phyloP scores from a whole-genome alignment of 352 stramenopile species.

The Ophiocytium majus region DNA sequence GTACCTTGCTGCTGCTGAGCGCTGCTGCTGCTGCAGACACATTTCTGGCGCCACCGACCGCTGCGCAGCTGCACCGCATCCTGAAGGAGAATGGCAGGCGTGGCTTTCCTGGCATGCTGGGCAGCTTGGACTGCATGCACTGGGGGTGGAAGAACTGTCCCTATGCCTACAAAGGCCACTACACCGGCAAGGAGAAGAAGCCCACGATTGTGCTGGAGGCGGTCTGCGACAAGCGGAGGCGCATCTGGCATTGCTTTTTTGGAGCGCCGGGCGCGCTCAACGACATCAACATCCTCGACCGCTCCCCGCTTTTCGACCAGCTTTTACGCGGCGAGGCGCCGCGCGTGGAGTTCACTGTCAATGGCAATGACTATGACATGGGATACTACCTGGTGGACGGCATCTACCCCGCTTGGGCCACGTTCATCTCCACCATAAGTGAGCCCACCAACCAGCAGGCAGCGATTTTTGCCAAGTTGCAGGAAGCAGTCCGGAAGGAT shows the following conservation, averaged over 20 bases:
- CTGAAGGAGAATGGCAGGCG: background rate
- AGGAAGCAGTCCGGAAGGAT: conserved; percentile 32
- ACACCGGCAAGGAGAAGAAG: conserved; percentile 15
- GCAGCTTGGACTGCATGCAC: conserved; percentile 36
- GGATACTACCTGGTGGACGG: conserved; percentile 27
- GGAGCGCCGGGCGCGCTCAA: conserved; percentile 28
- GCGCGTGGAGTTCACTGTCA: background rate
- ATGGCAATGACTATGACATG: background rate
- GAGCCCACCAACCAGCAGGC: background rate
- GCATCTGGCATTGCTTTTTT: conserved; percentile 29
- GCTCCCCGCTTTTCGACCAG: conserved; percentile 22
- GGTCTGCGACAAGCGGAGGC: background rate
- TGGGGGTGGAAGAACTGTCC: conserved; percentile 43
- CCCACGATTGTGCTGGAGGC: conserved; percentile 35
- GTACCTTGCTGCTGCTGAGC: no score
- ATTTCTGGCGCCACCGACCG: background rate
- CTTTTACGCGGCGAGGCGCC: background rate
- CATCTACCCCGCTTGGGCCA: conserved; percentile 21
- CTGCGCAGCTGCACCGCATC: background rate
- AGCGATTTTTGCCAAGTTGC: background rate
- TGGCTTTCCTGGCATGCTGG: conserved; percentile 34
- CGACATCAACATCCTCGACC: conserved; percentile 35
- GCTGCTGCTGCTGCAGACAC: no score
- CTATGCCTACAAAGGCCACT: conserved; percentile 5
- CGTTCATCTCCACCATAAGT: conserved; percentile 20